These are phyloP conservation scores for Remersonia thermophila DNA, from an alignment of 2,329 filamentous ascomycete species.

Conservation along the genomic window DNA sequence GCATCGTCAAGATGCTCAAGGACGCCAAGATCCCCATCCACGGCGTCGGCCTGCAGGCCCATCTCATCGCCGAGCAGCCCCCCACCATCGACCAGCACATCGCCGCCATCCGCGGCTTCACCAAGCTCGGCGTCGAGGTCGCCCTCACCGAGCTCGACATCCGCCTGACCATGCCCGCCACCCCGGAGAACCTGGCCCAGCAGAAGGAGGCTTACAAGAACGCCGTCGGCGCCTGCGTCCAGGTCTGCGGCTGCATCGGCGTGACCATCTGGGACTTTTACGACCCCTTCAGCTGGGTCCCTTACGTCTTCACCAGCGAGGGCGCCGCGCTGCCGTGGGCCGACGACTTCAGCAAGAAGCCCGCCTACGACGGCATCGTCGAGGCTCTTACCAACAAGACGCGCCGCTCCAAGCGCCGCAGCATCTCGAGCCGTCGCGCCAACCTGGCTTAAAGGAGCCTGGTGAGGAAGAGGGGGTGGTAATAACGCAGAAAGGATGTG, in stretches of 20 bases:
- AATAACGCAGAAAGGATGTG: too few relatives aligned
- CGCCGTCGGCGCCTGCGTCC: slow-evolving; percentile 23
- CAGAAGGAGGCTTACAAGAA: slow-evolving; percentile 35
- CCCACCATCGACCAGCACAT: slow-evolving; percentile 33
- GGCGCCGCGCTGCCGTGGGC: slow-evolving; percentile 26
- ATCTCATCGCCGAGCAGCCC: slow-evolving; percentile 40
- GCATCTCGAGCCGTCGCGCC: too few relatives aligned
- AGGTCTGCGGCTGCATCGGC: slow-evolving; percentile 27
- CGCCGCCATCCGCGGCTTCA: slow-evolving; percentile 36
- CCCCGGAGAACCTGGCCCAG: slow-evolving; percentile 26
- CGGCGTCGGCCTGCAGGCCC: slow-evolving; percentile 44
- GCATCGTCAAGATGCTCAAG: slow-evolving; percentile 32
- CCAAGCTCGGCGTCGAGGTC: slow-evolving; percentile 39
- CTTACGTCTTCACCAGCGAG: slow-evolving; percentile 23
- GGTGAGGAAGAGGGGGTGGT: too few relatives aligned
- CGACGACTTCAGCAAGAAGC: slow-evolving; percentile 20
- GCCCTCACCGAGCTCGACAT: slow-evolving; percentile 51
- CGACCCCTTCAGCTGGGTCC: slow-evolving; percentile 31
- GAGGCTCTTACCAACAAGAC: slow-evolving; percentile 15
- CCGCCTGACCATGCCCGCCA: slow-evolving; percentile 28
- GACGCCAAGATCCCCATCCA: slow-evolving; percentile 36
- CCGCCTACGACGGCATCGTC: slow-evolving; percentile 16
- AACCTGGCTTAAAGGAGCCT: too few relatives aligned
- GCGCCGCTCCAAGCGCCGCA: not conserved
- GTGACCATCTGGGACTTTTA: slow-evolving; percentile 32